Evolutionary conservation across 805 yeast species (phyloP).

Genomic region (Yarrowia deformans): DNA sequence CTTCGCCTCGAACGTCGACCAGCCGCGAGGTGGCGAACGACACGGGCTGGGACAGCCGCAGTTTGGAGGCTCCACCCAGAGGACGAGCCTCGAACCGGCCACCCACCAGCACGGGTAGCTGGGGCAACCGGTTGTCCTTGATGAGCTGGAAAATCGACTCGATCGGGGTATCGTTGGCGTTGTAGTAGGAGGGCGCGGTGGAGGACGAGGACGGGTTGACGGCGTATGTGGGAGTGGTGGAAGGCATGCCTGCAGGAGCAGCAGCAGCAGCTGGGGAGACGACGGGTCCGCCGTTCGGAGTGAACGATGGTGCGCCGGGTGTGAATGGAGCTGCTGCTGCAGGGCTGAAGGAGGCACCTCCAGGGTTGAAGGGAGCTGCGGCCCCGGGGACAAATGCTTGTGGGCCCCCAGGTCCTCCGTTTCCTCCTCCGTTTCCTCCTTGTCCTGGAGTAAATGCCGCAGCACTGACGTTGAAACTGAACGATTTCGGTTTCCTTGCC

Average conservation of each 20-base stretch:
- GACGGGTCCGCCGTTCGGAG: neutral
- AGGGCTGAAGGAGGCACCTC: neutral
- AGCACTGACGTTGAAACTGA: conserved; percentile 37
- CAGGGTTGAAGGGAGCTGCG: conserved; percentile 17
- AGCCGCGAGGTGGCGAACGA: conserved; percentile 5
- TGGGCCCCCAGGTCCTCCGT: conserved; percentile 12
- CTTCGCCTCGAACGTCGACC: conserved; percentile 2
- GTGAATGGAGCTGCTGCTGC: conserved; percentile 18
- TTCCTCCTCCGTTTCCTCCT: conserved; percentile 1
- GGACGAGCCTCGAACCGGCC: conserved; percentile 23
- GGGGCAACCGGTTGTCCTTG: conserved; percentile 32
- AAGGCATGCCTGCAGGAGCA: conserved; percentile 6
- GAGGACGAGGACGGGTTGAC: neutral
- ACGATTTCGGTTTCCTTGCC: conserved; percentile 27
- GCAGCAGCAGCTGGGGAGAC: neutral
- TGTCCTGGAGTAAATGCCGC: conserved; percentile 37
- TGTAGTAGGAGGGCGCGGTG: conserved; percentile 5
- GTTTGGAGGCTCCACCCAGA: neutral
- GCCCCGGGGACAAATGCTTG: conserved; percentile 34
- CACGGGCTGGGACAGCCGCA: conserved; percentile 18
- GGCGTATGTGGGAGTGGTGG: conserved; percentile 19
- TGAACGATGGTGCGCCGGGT: conserved; percentile 9
- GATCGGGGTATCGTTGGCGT: conserved; percentile 32
- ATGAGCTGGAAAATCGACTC: conserved; percentile 38
- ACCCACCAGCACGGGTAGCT: conserved; percentile 22